Base-by-base conservation (phyloP, 2,329 filamentous ascomycete genomes). In the Arthrocladium fulminans region DNA sequence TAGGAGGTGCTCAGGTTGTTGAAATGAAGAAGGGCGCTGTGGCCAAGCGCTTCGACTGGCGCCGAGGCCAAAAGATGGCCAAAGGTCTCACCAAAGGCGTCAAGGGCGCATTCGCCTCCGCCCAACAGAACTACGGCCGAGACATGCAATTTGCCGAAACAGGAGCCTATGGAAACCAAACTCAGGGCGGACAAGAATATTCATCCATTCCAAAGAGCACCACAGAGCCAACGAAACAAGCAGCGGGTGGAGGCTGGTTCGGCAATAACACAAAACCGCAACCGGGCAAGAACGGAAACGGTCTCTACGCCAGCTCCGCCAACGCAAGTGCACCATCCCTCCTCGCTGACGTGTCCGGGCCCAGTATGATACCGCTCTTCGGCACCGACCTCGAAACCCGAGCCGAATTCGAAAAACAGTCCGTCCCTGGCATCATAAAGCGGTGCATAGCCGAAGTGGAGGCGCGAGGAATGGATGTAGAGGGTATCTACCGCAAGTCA, bases 361-460 rank as follows among this genome's bases (percentile, higher is more conserved):
- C 56, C 67, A 58, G 32, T 6, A 35, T 6, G 5, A 7, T 43
- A 17, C 24, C 32, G 2, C 22, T 45, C n/a, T 97, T 97, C 60
- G 92, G 92, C 17, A 92, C 88, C 2, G 92, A 98, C 45, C 75
- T 98, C 29, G 76, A 83, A 38, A 84, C 88, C 60, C 82, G 92
- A 54, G 84, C 88, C 61, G 88, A 95, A 44, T 88, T 80, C 61
- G 92, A 98, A 67, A 86, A 86, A 54, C 83, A 86, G 46, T 82
- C 90, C 60, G 90, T 98, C 53, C 92, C 92, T 41, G 83, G 81
- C 54, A 86, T 98, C 23, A 86, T 98, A 37, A 90, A 82, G 41
- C 84, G 88, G 41, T 98, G 92, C 67, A 94, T 98, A 57, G 87
- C 95, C 63, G 90, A 98, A 68, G 92, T 98, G 32, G 92, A 98